These are phyloP conservation scores for Solanum raphanifolium DNA, from an alignment of 257 asterid species.

Conservation along the genomic window DNA sequence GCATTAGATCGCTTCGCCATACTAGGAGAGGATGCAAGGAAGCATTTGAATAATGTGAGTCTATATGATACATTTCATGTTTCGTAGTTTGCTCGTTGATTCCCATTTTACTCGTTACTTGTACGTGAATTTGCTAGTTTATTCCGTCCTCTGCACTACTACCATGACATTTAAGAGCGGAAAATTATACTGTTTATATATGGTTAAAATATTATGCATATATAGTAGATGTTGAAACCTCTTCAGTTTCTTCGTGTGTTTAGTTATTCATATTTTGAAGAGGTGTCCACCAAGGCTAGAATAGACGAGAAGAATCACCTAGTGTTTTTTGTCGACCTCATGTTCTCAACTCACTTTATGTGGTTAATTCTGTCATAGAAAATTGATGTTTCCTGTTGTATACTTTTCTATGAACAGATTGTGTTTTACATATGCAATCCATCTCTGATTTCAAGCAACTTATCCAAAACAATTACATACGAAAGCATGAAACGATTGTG, in stretches of 20 bases:
- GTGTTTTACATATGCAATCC: slow-evolving; percentile 68
- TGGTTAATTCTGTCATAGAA: not conserved
- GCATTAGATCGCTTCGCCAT: slow-evolving; percentile 43
- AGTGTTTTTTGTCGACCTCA: not conserved
- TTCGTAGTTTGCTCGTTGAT: not conserved
- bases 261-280: not conserved
- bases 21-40: slow-evolving; percentile 71
- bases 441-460: slow-evolving; percentile 64
- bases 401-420: slow-evolving; percentile 31
- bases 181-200: too few relatives aligned
- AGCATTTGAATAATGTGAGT: slow-evolving; percentile 66
- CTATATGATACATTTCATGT: not conserved
- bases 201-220: too few relatives aligned
- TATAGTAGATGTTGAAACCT: not conserved
- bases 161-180: not conserved
- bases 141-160: not conserved
- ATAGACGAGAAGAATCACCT: not conserved
- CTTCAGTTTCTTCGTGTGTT: not conserved
- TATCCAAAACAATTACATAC: slow-evolving; percentile 66
- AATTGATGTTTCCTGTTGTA: not conserved
- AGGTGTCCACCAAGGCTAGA: not conserved
- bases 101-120: not conserved
- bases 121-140: not conserved
- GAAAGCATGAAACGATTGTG: slow-evolving; percentile 65
- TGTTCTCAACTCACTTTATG: not conserved